Percentiles rank a stretch among this genome's conserved stretches.
Conservation (phyloP, 179 eudicot genomes). For the Heliamphora pulchella region DNA sequence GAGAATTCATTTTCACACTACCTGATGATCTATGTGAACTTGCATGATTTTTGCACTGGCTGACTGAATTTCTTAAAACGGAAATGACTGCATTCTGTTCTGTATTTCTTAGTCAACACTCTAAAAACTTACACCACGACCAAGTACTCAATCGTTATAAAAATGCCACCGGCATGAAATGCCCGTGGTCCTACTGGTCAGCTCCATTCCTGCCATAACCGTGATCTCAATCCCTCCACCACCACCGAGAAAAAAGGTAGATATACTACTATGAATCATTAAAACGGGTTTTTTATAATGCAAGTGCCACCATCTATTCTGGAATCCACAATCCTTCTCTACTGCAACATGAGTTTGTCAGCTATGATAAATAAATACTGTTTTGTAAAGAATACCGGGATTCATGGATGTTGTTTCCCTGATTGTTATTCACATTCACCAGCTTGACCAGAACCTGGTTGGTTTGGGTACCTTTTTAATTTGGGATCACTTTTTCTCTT, state of each 20-base stretch:
- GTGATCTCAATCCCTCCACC: too few species aligned
- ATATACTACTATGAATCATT: background rate
- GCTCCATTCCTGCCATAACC: background rate
- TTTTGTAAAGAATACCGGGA: background rate
- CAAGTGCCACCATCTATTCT: background rate
- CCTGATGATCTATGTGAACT: too few species aligned
- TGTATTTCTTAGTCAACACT: too few species aligned
- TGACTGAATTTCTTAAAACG: background rate
- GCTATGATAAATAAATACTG: background rate
- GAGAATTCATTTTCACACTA: too few species aligned
- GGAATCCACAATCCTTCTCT: background rate
- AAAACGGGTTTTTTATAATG: background rate
- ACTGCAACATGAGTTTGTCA: background rate
- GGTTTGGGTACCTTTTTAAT: background rate
- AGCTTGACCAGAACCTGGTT: background rate
- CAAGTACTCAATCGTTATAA: background rate
- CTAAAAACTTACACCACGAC: background rate
- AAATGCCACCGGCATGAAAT: background rate
- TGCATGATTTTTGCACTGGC: too few species aligned
- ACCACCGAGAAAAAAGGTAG: too few species aligned
- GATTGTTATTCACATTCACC: background rate
- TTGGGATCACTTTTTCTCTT: conserved; percentile 6
- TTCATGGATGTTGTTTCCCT: background rate
- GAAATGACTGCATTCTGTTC: too few species aligned
- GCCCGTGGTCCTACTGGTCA: too few species aligned